These are phyloP conservation scores for Shiraia bambusicola DNA, from an alignment of 2,329 filamentous ascomycete species.

Conservation along the genomic window DNA sequence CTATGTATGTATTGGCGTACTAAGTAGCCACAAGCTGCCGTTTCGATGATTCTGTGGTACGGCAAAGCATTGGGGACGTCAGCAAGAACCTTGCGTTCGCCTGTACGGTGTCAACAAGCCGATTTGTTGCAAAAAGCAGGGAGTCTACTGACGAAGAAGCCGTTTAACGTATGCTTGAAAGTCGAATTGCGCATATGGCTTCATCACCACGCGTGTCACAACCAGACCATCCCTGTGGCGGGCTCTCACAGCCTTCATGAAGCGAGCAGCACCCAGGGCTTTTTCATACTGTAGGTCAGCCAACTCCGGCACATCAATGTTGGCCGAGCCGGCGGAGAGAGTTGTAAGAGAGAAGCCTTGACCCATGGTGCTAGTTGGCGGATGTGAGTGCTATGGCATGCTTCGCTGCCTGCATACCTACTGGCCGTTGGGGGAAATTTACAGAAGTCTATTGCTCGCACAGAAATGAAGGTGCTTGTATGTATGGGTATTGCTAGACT, in stretches of 20 bases:
- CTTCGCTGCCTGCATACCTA: conserved; percentile 35
- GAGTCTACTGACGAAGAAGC: conserved; percentile 64
- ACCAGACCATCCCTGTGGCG: conserved; percentile 88
- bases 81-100: conserved; percentile 74
- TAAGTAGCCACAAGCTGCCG: conserved; percentile 85
- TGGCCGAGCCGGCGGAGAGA: conserved; percentile 85
- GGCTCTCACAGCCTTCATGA: conserved; percentile 95
- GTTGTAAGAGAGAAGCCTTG: conserved; percentile 95
- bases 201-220: conserved; percentile 91
- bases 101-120: conserved; percentile 47
- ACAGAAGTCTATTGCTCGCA: neutral
- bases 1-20: conserved; percentile 95
- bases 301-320: conserved; percentile 91
- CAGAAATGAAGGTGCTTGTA: neutral
- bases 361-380: conserved; percentile 65
- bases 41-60: conserved; percentile 90
- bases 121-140: conserved; percentile 1
- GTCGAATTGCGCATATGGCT: conserved; percentile 81
- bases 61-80: conserved; percentile 88
- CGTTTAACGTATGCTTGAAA: conserved; percentile 76
- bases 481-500: neutral
- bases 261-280: conserved; percentile 85
- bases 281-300: conserved; percentile 89
- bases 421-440: conserved; percentile 7
- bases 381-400: conserved; percentile 22